Base-by-base conservation (phyloP, 2,329 filamentous ascomycete species). In the Botrytis medusae region DNA sequence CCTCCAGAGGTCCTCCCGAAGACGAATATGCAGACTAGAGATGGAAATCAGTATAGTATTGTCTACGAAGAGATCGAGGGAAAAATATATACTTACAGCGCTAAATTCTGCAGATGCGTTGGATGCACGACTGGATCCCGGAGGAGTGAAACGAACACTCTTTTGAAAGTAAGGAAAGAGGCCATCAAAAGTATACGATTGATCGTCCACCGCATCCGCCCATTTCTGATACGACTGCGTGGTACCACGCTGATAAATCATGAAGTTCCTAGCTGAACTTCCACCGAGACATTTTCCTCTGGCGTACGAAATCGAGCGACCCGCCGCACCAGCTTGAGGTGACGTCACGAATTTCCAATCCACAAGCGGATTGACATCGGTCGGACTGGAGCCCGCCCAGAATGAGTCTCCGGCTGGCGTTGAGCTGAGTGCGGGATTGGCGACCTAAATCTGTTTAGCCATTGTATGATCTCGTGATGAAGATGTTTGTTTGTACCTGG, bases 121-220 rank as follows among this genome's bases (percentile, higher is more conserved):
- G 2, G 46, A 40, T 3, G 34, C 64, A 29, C 64, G 64, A 29
- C 64, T 54, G 16, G 64, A 14, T 29, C 46, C 46, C 5, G 79
- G 80, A 29, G 62, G 72, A 64, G 72, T 74, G 62, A 72, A 68
- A 1, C 20, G 71, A 37, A 75, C 70, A 42, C 72, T 74, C 72
- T 82, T 84, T 46, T 78, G 78, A 69, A 86, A 82, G 79, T 84
- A 87, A 4, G 84, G 83, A 34, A 84, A 80, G 51, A 87, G 81
- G 10, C 81, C 81, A 6, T 84, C 78, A 72, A 85, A 85, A 74
- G 82, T 83, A 82, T 85, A 88, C 6, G 80, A 78, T 1, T 82
- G 72, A 71, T 87, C 85, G 2, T 79, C 80, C 1, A 82, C 78
- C 3, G 81, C 74, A 40, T 81, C 77, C 5, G 80, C 83, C 85